These are phyloP conservation scores for Phaffia australis DNA, from an alignment of 768 basidiomycete species.

Conservation along the genomic window DNA sequence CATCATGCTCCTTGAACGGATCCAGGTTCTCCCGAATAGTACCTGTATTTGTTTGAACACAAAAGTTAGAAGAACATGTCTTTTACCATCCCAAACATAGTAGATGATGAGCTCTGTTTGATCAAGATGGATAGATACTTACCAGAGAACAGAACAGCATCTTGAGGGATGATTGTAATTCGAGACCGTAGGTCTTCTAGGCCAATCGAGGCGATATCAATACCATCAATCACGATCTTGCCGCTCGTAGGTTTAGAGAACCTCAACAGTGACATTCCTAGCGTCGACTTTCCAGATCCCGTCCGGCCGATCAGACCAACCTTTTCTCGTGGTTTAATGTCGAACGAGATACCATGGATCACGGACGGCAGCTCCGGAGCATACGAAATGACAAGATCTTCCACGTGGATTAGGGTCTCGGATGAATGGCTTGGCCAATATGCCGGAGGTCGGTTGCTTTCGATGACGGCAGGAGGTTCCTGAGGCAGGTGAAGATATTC, in stretches of 20 bases:
- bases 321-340: slow-evolving; percentile 57
- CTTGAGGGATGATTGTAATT: slow-evolving; percentile 43
- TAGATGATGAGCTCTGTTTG: no score
- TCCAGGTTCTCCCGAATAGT: slow-evolving; percentile 38
- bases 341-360: slow-evolving; percentile 59
- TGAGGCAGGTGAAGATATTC: slow-evolving; percentile 47
- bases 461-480: slow-evolving; percentile 67
- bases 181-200: slow-evolving; percentile 65
- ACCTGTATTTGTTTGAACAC: not conserved
- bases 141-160: slow-evolving; percentile 55
- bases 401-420: slow-evolving; percentile 31
- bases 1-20: slow-evolving; percentile 56
- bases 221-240: slow-evolving; percentile 69
- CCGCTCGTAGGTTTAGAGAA: slow-evolving; percentile 72
- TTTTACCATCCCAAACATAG: no score
- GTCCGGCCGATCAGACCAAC: slow-evolving; percentile 24
- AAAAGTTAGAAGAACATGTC: no score
- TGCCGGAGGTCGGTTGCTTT: slow-evolving; percentile 65
- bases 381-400: slow-evolving; percentile 65
- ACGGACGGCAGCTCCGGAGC: slow-evolving; percentile 74
- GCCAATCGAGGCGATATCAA: slow-evolving; percentile 77
- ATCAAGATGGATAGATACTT: slow-evolving; percentile 29
- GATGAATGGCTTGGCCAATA: slow-evolving; percentile 66
- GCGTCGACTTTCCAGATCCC: slow-evolving; percentile 53
- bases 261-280: slow-evolving; percentile 74